Conservation (phyloP, 106 monocot species). For the Narthecium ossifragum region DNA sequence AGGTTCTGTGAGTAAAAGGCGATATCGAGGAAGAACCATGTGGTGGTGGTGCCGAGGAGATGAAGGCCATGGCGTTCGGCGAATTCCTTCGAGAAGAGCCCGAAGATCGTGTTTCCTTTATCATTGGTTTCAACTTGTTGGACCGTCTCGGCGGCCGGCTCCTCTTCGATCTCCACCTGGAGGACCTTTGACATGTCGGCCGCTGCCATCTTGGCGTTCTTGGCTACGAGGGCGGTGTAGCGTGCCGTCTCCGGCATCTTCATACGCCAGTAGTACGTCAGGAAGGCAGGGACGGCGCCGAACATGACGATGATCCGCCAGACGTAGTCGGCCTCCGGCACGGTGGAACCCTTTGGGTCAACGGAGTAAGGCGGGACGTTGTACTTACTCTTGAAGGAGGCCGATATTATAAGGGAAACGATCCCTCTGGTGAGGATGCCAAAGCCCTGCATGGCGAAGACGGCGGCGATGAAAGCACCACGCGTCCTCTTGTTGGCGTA, state of each 20-base stretch:
- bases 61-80: too few relatives aligned
- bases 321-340: slow-evolving; percentile 5
- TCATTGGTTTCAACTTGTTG: not conserved
- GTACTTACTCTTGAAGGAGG: slow-evolving; percentile 5
- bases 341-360: slow-evolving; percentile 4
- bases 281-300: slow-evolving; percentile 10
- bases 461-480: not conserved
- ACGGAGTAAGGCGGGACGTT: not conserved
- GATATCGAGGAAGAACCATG: not conserved
- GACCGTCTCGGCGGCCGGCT: too few relatives aligned
- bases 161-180: not conserved
- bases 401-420: not conserved
- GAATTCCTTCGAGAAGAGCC: not conserved
- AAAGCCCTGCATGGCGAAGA: not conserved
- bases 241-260: slow-evolving; percentile 21
- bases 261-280: slow-evolving; percentile 23
- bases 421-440: too few relatives aligned
- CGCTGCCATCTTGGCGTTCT: slow-evolving; percentile 5
- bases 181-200: slow-evolving; percentile 13
- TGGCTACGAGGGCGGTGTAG: slow-evolving; percentile 17
- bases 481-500: slow-evolving; percentile 22
- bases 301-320: slow-evolving; percentile 20
- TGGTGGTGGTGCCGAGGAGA: too few relatives aligned
- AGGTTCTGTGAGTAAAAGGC: slow-evolving; percentile 3
- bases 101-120: too few relatives aligned